Conservation (phyloP, 169 alveolate genomes). For the Eimeria sp. region DNA sequence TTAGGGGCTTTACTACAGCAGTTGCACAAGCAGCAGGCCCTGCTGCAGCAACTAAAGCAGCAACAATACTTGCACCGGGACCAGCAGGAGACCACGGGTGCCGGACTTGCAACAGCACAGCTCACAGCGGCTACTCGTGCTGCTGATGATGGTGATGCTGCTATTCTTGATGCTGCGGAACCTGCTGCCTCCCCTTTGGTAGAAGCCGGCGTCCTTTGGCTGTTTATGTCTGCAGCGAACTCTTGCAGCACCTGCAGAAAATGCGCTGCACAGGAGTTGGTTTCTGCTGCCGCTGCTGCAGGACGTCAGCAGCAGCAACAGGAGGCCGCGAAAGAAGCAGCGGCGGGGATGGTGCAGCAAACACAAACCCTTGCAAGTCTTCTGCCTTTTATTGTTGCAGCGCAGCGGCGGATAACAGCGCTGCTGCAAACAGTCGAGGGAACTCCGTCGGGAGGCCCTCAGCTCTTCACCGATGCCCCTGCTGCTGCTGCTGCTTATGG, state of each 20-base stretch:
- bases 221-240: not conserved
- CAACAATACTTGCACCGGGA: not conserved
- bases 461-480: not conserved
- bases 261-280: not conserved
- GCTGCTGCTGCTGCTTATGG: slow-evolving; percentile 5
- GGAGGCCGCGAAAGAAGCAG: not conserved
- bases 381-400: slow-evolving; percentile 25
- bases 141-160: slow-evolving; percentile 12
- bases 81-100: slow-evolving; percentile 7
- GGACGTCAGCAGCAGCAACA: slow-evolving; percentile 6
- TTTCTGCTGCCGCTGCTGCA: slow-evolving; percentile 28
- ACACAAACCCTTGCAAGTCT: not conserved
- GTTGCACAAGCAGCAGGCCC: slow-evolving; percentile 10
- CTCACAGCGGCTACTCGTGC: not conserved
- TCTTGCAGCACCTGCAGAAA: slow-evolving; percentile 24
- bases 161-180: not conserved
- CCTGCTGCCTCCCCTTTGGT: slow-evolving; percentile 15
- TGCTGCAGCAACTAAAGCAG: slow-evolving; percentile 1
- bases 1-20: slow-evolving; percentile 17
- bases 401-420: slow-evolving; percentile 36
- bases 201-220: not conserved
- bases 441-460: not conserved
- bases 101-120: not conserved
- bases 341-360: not conserved
- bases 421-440: not conserved